Evolutionary conservation across 495 filamentous ascomycete species (phyloP).

Genomic region (Aspergillus bridgeri): DNA sequence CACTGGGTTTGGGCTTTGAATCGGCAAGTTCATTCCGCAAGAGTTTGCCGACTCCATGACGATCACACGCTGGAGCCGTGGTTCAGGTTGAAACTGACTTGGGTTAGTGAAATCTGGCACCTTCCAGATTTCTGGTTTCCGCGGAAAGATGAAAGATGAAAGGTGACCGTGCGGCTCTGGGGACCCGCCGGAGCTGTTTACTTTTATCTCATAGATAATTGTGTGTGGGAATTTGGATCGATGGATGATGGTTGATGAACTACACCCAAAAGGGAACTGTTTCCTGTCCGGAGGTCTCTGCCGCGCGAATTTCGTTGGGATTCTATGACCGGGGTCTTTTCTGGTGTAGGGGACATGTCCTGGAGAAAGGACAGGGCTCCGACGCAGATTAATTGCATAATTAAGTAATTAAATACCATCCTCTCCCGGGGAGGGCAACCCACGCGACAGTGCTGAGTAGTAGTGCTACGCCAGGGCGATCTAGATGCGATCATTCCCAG

Average conservation of each 20-base stretch:
- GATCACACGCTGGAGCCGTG: neutral
- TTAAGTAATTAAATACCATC: neutral
- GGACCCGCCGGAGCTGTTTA: neutral
- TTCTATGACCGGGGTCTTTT: too few relatives aligned
- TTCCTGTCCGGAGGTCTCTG: neutral
- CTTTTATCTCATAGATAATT: neutral
- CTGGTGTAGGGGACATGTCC: too few relatives aligned
- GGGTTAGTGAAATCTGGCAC: too few relatives aligned
- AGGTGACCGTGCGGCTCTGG: too few relatives aligned
- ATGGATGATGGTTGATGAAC: neutral
- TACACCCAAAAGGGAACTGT: neutral
- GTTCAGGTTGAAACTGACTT: neutral
- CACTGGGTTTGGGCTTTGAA: neutral
- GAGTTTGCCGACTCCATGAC: neutral
- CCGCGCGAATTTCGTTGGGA: too few relatives aligned
- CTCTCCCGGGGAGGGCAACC: neutral
- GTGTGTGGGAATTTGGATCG: neutral
- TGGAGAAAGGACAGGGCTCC: neutral
- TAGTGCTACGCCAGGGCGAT: neutral
- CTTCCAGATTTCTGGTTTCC: too few relatives aligned
- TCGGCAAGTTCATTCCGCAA: neutral
- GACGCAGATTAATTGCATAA: too few relatives aligned
- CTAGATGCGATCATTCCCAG: neutral
- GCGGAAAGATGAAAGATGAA: too few relatives aligned
- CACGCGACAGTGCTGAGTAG: neutral